A percentile compares a stretch with the other conserved stretches of the same genome.
These are phyloP conservation scores for Capsicum rhomboideum DNA, from an alignment of 257 asterid species.

Conservation along the genomic window DNA sequence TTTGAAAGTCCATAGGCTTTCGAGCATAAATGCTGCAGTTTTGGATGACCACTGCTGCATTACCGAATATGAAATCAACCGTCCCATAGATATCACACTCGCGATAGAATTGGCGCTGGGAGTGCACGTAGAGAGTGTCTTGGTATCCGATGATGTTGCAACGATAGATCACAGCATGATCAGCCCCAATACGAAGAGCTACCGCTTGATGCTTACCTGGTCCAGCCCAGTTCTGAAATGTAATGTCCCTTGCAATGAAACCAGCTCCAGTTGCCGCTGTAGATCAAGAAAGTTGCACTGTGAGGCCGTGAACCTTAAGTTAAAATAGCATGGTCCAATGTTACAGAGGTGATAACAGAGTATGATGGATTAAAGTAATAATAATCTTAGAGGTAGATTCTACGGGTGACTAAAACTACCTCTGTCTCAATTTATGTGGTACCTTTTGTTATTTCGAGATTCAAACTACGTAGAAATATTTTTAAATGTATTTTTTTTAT, in stretches of 20 bases:
- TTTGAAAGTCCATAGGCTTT: slow-evolving; percentile 62
- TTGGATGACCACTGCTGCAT: slow-evolving; percentile 95
- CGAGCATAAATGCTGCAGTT: slow-evolving; percentile 65
- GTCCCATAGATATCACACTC: slow-evolving; percentile 93
- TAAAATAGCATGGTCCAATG: background rate
- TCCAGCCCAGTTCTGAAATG: slow-evolving; percentile 88
- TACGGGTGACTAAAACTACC: background rate
- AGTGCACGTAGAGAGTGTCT: slow-evolving; percentile 77
- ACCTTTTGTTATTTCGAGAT: background rate
- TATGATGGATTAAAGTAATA: background rate
- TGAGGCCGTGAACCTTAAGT: background rate
- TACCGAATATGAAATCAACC: slow-evolving; percentile 87
- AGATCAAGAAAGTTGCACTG: background rate
- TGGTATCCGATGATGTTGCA: slow-evolving; percentile 86
- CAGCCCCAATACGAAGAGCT: slow-evolving; percentile 90
- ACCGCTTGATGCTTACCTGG: slow-evolving; percentile 92
- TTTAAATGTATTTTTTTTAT: background rate
- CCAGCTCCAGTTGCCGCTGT: slow-evolving; percentile 94
- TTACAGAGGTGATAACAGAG: background rate
- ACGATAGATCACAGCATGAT: slow-evolving; percentile 76
- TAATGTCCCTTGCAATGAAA: slow-evolving; percentile 77
- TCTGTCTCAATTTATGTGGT: background rate
- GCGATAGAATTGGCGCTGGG: slow-evolving; percentile 79
- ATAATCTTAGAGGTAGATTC: background rate
- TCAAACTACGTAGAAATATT: background rate